Percentiles rank a stretch among this genome's conserved stretches.
Conservation (phyloP, 768 basidiomycete genomes). For the Leccinum olivaceopallidum region DNA sequence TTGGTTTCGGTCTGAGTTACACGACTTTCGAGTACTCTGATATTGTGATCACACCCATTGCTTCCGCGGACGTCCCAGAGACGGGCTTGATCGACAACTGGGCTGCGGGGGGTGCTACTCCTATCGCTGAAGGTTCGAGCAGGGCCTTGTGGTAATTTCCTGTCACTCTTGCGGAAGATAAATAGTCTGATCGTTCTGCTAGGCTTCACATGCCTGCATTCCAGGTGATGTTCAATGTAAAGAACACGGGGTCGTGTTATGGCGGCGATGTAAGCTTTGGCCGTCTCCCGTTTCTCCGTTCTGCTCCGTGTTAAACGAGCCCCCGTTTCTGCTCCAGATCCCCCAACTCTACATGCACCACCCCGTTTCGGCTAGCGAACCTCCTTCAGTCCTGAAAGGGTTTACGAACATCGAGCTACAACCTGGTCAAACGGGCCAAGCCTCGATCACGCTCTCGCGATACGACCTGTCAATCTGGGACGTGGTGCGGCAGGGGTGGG, state of each 20-base stretch:
- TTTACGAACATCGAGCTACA: slow-evolving; percentile 59
- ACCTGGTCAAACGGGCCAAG: slow-evolving; percentile 46
- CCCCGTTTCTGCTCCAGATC: not conserved
- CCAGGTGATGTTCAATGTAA: slow-evolving; percentile 60
- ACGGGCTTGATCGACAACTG: slow-evolving; percentile 46
- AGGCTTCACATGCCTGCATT: slow-evolving; percentile 70
- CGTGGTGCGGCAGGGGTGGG: slow-evolving; percentile 70
- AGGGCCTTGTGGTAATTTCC: slow-evolving; percentile 58
- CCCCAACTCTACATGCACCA: slow-evolving; percentile 55
- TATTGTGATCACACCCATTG: slow-evolving; percentile 48
- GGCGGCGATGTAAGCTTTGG: slow-evolving; percentile 60
- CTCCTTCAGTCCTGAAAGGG: slow-evolving; percentile 69
- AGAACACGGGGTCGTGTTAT: slow-evolving; percentile 58
- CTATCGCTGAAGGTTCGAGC: slow-evolving; percentile 56
- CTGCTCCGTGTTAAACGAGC: not conserved
- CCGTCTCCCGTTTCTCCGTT: not conserved
- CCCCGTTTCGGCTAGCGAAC: slow-evolving; percentile 62
- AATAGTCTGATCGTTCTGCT: not conserved
- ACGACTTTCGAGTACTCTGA: slow-evolving; percentile 74
- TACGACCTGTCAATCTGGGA: slow-evolving; percentile 82
- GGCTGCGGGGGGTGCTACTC: slow-evolving; percentile 58
- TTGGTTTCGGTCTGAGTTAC: slow-evolving; percentile 90
- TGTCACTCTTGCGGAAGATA: too few species aligned
- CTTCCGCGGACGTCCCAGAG: slow-evolving; percentile 32
- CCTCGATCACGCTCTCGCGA: slow-evolving; percentile 60